Percentiles rank a stretch among this genome's conserved stretches.
These are phyloP conservation scores for Cornus florida DNA, from an alignment of 148 eudicot genomes.

Conservation along the genomic window DNA sequence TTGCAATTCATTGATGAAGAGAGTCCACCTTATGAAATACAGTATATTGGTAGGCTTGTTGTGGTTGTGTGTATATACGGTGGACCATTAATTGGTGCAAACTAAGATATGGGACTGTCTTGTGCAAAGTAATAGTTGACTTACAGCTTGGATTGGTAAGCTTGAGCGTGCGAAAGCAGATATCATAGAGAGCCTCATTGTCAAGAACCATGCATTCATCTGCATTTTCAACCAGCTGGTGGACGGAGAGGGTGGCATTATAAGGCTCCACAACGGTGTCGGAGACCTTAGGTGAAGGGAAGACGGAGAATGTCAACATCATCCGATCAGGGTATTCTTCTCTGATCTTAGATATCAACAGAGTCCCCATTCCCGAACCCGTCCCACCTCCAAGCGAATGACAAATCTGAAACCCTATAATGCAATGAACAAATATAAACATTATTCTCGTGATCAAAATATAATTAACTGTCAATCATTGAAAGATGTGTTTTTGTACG, in stretches of 20 bases:
- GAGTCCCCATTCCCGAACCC: conserved; percentile 69
- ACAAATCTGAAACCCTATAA: conserved; percentile 58
- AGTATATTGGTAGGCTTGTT: no score
- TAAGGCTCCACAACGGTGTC: conserved; percentile 72
- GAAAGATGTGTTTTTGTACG: no score
- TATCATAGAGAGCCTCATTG: conserved; percentile 56
- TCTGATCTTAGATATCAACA: conserved; percentile 45
- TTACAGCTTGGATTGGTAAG: conserved; percentile 64
- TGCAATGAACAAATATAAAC: no score
- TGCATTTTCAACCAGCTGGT: conserved; percentile 43
- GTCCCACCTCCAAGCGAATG: conserved; percentile 79
- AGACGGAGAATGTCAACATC: conserved; percentile 49
- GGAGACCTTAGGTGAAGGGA: conserved; percentile 66
- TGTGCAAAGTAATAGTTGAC: background rate
- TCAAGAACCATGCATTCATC: conserved; percentile 50
- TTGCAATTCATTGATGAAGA: no score
- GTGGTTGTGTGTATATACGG: no score
- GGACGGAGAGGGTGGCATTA: conserved; percentile 70
- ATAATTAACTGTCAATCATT: no score
- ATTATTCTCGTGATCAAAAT: no score
- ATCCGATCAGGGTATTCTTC: conserved; percentile 47
- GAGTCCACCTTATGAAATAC: no score
- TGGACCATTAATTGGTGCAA: no score
- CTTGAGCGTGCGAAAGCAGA: conserved; percentile 70
- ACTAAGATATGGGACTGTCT: no score